These are phyloP conservation scores for Aaosphaeria pasadenensis DNA, from an alignment of 2,329 filamentous ascomycete genomes.

Conservation along the genomic window DNA sequence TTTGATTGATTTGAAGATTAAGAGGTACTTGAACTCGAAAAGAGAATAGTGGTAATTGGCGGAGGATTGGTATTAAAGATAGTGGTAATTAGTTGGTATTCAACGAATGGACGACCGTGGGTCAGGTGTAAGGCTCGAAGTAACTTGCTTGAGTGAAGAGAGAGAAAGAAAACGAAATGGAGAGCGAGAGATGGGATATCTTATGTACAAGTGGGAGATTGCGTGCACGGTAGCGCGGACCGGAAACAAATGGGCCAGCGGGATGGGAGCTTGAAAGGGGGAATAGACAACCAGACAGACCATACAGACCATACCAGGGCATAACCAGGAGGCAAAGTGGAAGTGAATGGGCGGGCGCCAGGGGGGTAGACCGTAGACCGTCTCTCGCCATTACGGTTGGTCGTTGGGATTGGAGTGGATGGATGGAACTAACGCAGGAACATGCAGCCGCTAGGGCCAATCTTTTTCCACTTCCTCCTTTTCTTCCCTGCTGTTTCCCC, in stretches of 20 bases:
- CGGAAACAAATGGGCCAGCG: slow-evolving; percentile 29
- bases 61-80: slow-evolving; percentile 33
- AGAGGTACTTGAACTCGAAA: slow-evolving; percentile 19
- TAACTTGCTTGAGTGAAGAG: slow-evolving; percentile 32
- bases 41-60: slow-evolving; percentile 16
- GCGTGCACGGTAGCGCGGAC: slow-evolving; percentile 31
- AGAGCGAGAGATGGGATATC: slow-evolving; percentile 14
- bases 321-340: background rate
- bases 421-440: slow-evolving; percentile 35
- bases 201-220: slow-evolving; percentile 41
- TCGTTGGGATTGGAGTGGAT: slow-evolving; percentile 9
- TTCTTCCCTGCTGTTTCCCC: slow-evolving; percentile 2
- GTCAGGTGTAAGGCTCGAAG: slow-evolving; percentile 36
- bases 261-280: slow-evolving; percentile 21
- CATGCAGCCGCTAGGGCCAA: background rate
- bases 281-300: background rate
- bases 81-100: slow-evolving; percentile 35
- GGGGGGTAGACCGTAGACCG: slow-evolving; percentile 13
- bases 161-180: slow-evolving; percentile 7
- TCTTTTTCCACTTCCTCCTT: too few species aligned
- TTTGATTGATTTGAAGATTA: slow-evolving; percentile 33
- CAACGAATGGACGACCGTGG: slow-evolving; percentile 43
- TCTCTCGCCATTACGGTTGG: slow-evolving; percentile 27
- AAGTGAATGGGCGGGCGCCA: slow-evolving; percentile 14
- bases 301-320: too few species aligned